phyloP scores from a whole-genome alignment of 2,329 filamentous ascomycete species.

The Setomelanomma holmii region DNA sequence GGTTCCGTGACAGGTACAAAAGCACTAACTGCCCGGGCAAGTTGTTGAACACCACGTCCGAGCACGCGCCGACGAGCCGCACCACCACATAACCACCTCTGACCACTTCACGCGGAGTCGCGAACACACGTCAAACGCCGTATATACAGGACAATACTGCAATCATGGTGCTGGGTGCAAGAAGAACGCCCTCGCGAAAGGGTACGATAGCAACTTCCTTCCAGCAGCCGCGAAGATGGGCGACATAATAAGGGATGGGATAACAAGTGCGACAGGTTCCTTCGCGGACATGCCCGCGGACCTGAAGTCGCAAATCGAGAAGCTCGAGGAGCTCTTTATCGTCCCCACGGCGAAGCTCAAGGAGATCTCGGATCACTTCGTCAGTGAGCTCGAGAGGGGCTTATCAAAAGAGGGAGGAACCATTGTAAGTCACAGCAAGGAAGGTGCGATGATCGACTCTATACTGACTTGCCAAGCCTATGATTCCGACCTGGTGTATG shows the following conservation, averaged over 20 bases:
- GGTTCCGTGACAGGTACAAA: slow-evolving; percentile 2
- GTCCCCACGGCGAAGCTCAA: slow-evolving; percentile 83
- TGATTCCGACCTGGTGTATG: slow-evolving; percentile 99
- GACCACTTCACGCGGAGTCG: not conserved
- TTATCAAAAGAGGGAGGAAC: slow-evolving; percentile 86
- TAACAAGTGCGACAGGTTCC: slow-evolving; percentile 67
- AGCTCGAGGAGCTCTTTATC: slow-evolving; percentile 83
- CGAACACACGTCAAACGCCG: not conserved
- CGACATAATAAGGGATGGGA: slow-evolving; percentile 14
- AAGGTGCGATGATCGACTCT: slow-evolving; percentile 90
- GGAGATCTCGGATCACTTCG: slow-evolving; percentile 87
- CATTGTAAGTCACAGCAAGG: slow-evolving; percentile 75
- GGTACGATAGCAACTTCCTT: slow-evolving; percentile 61
- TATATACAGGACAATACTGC: slow-evolving; percentile 22
- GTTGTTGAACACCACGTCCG: not conserved
- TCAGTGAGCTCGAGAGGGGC: slow-evolving; percentile 85
- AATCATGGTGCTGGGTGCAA: slow-evolving; percentile 71
- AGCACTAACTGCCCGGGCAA: slow-evolving; percentile 7
- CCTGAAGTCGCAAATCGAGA: slow-evolving; percentile 79
- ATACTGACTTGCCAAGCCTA: slow-evolving; percentile 69
- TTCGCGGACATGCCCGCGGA: slow-evolving; percentile 90
- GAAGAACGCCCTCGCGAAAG: slow-evolving; percentile 72
- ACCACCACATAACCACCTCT: not conserved
- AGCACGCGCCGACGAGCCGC: not conserved
- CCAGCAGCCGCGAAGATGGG: not conserved